Evolutionary conservation across 257 asterid species (phyloP), one percentile per base, ranked within the genome.

Genomic region (Anisodus tanguticus): DNA sequence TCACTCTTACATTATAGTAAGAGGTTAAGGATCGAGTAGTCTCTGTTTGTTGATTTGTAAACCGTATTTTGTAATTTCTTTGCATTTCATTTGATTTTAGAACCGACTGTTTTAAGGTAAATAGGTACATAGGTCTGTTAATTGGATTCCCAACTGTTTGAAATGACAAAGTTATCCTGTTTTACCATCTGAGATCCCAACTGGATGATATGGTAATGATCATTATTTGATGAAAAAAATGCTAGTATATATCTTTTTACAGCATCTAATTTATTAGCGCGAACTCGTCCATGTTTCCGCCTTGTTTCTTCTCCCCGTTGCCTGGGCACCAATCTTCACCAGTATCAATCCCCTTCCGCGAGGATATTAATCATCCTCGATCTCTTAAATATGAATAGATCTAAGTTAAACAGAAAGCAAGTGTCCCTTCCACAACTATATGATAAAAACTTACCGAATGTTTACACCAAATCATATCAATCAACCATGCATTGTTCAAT

Each of bases 11-110:
- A 31, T 53, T 26, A 51, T 77, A 77, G 6, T 77, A 53, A 26
- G 64, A 77, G 64, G 64, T 26, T 77, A 77, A 51, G 64, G 82
- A 26, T 77, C 64, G 1, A 31, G 64, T 77, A 77, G 64, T 53
- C 9, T 53, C 26, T 76, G 4, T 12, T 9, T 35, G 4, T 51
- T 12, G n/a, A 37, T 53, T 77, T 71, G 9, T 8, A 17, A 26
- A 53, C 13, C 47, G 0, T 51, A 53, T 2, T 1, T 51, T 11
- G 41, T 3, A 10, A 3, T 76, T 51, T 19, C 43, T 49, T 74
- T 11, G 81, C 12, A 26, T 53, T 53, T 77, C 81, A 26, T 53
- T 13, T 51, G 81, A 76, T 16, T 13, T 7, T 7, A 7, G 63
- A 26, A 51, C 35, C 47, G 19, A 72, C 11, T 72, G 3, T 45